Conservation (phyloP, 2,329 filamentous ascomycete genomes). For the Xylaria hypoxylon region DNA sequence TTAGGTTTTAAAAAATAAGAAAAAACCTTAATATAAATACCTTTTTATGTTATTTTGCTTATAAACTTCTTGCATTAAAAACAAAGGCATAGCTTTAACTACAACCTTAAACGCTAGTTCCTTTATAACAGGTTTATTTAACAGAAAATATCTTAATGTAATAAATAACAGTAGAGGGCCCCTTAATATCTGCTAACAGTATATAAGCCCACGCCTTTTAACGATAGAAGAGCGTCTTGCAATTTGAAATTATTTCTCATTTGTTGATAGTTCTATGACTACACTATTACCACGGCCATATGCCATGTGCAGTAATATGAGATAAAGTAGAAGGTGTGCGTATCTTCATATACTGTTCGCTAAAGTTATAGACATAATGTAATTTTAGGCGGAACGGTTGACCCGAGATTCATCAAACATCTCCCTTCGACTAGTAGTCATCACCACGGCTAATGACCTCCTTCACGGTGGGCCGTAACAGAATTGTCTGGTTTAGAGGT, state of each 20-base stretch:
- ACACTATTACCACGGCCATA: not conserved
- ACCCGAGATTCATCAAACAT: not conserved
- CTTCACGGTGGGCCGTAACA: constrained; percentile 83
- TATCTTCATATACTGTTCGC: not conserved
- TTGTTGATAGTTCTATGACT: not conserved
- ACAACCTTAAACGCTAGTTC: not conserved
- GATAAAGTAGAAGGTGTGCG: not conserved
- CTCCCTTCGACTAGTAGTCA: constrained; percentile 72
- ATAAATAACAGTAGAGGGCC: not conserved
- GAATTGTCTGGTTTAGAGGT: constrained; percentile 60
- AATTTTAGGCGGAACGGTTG: not conserved
- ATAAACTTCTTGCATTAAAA: too few species aligned
- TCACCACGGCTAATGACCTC: constrained; percentile 89
- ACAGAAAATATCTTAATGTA: not conserved
- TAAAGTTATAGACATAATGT: not conserved
- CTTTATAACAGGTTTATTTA: not conserved
- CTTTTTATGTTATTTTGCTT: too few species aligned
- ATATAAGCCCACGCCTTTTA: not conserved
- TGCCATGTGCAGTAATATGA: not conserved
- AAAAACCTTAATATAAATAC: too few species aligned
- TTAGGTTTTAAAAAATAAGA: too few species aligned
- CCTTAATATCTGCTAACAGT: not conserved
- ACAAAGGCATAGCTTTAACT: too few species aligned
- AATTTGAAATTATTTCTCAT: constrained; percentile 2
- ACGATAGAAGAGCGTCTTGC: not conserved